A percentile compares a stretch with the other conserved stretches of the same genome.
These are phyloP conservation scores for Boeremia exigua DNA, from an alignment of 2,329 filamentous ascomycete species.

Conservation along the genomic window DNA sequence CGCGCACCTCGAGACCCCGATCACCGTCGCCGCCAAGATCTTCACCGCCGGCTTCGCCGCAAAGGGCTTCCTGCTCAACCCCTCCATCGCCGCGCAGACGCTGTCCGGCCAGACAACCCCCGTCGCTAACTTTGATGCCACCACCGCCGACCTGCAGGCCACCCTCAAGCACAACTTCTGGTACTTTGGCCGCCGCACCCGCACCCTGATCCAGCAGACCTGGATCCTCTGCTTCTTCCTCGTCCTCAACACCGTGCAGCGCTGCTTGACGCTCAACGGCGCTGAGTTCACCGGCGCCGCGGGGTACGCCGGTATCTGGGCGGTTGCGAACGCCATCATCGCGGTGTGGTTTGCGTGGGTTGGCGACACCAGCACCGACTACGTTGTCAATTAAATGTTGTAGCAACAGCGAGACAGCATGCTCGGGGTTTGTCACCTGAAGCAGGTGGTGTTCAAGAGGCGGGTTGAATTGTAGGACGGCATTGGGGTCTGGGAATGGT, in stretches of 20 bases:
- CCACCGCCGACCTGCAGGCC: conserved; percentile 68
- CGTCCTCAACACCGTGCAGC: conserved; percentile 65
- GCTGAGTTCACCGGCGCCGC: conserved; percentile 73
- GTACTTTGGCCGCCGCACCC: conserved; percentile 72
- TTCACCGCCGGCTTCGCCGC: conserved; percentile 75
- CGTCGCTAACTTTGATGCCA: conserved; percentile 66
- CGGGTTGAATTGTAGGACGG: too few relatives aligned
- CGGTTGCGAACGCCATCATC: conserved; percentile 65
- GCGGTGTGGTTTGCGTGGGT: conserved; percentile 64
- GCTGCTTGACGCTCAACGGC: conserved; percentile 72
- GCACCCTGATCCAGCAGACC: conserved; percentile 63
- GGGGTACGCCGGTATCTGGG: conserved; percentile 78
- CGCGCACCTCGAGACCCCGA: conserved; percentile 67
- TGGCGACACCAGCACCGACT: conserved; percentile 46
- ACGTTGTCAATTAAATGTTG: conserved; percentile 16
- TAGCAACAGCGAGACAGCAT: not conserved
- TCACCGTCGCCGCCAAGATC: conserved; percentile 58
- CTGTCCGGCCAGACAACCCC: conserved; percentile 56
- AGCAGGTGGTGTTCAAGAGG: not conserved
- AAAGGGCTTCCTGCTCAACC: conserved; percentile 78
- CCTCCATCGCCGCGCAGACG: conserved; percentile 64
- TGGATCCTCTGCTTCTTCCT: conserved; percentile 54
- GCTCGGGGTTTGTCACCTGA: too few relatives aligned
- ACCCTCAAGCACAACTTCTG: conserved; percentile 76
- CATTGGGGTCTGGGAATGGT: not conserved